Conservation (phyloP, 2,329 filamentous ascomycete genomes). For the Sclerotinia minor region DNA sequence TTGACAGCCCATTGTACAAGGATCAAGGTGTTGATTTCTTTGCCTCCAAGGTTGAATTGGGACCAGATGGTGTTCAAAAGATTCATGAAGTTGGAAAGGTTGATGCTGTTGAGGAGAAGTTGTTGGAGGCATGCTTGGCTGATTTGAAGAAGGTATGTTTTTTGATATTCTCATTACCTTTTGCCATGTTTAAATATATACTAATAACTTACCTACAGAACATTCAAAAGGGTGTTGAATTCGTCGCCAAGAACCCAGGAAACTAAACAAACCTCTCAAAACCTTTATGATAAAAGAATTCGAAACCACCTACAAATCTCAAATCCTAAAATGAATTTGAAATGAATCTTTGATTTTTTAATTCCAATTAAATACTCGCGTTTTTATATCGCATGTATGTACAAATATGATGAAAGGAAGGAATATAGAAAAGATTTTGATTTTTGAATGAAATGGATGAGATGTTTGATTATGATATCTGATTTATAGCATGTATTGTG, state of each 20-base stretch:
- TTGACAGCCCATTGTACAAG: constrained; percentile 97
- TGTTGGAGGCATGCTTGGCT: constrained; percentile 79
- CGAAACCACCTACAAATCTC: neutral
- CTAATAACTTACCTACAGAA: constrained; percentile 95
- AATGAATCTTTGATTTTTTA: constrained; percentile 6
- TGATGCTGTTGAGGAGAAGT: constrained; percentile 81
- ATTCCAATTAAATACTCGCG: neutral
- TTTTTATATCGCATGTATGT: constrained; percentile 12
- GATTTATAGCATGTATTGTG: constrained; percentile 18
- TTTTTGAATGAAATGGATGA: constrained; percentile 4
- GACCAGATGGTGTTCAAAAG: constrained; percentile 93
- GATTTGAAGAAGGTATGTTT: constrained; percentile 68
- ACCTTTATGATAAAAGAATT: constrained; percentile 6
- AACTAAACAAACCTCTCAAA: constrained; percentile 23
- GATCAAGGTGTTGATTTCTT: constrained; percentile 98
- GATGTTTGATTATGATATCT: constrained; percentile 5
- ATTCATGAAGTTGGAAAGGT: constrained; percentile 84
- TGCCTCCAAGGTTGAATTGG: constrained; percentile 90
- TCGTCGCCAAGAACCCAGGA: constrained; percentile 48
- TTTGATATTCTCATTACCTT: neutral
- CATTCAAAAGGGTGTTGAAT: constrained; percentile 90
- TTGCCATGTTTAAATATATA: constrained; percentile 79
- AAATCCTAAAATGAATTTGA: neutral
- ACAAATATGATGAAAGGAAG: constrained; percentile 7
- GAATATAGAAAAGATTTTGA: constrained; percentile 11